These are phyloP conservation scores for Thalassiosira exigua DNA, from an alignment of 352 stramenopile genomes.

Conservation along the genomic window DNA sequence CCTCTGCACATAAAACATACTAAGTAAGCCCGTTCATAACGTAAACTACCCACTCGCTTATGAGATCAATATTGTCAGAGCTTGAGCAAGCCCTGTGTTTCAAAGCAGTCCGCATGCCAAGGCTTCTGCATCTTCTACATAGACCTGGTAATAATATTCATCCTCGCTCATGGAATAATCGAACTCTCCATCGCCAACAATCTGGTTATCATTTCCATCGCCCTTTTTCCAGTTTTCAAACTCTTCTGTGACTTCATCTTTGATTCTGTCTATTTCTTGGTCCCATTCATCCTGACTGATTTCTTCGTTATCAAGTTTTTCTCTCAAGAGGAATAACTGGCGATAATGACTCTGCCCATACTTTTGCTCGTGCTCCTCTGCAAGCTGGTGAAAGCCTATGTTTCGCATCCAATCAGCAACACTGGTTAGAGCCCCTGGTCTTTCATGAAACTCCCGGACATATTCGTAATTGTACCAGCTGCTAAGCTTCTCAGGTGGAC, in stretches of 20 bases:
- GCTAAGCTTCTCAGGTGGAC: slow-evolving; percentile 72
- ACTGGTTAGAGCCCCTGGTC: slow-evolving; percentile 52
- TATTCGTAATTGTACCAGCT: slow-evolving; percentile 85
- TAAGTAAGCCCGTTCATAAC: too few species aligned
- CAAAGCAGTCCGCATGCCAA: too few species aligned
- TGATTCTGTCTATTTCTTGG: slow-evolving; percentile 57
- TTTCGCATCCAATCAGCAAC: slow-evolving; percentile 72
- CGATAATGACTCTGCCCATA: slow-evolving; percentile 70
- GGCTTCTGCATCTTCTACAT: too few species aligned
- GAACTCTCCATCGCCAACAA: slow-evolving; percentile 43
- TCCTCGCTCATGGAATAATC: slow-evolving; percentile 54
- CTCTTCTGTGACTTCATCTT: slow-evolving; percentile 51
- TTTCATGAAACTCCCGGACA: slow-evolving; percentile 69
- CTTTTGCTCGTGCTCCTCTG: slow-evolving; percentile 82
- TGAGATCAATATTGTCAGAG: too few species aligned
- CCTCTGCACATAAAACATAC: too few species aligned
- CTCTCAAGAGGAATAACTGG: slow-evolving; percentile 50
- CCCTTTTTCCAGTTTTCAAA: slow-evolving; percentile 63
- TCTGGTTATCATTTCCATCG: too few species aligned
- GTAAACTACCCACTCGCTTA: too few species aligned
- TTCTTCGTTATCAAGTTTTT: slow-evolving; percentile 58
- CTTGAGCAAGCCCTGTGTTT: too few species aligned
- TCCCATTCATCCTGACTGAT: slow-evolving; percentile 57
- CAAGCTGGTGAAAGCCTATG: slow-evolving; percentile 76
- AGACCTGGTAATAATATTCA: slow-evolving; percentile 51